phyloP scores from a whole-genome alignment of 2,329 filamentous ascomycete species.

The Colletotrichum phormii region DNA sequence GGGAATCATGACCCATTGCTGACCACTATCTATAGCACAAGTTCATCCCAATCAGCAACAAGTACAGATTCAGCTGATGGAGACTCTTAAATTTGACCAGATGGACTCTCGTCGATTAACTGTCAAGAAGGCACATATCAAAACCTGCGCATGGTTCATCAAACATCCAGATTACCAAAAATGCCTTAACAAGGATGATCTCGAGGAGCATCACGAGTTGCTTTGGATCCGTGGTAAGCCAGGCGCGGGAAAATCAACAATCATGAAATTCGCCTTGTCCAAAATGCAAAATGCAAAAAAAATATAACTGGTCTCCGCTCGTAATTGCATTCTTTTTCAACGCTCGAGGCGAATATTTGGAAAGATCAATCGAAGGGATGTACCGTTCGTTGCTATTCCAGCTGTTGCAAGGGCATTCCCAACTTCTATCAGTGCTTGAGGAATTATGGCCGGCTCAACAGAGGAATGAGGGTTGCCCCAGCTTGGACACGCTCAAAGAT shows the following conservation, averaged over 20 bases:
- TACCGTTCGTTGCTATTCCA: constrained; percentile 25
- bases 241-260: neutral
- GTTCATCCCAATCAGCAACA: no score
- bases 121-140: constrained; percentile 30
- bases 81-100: constrained; percentile 32
- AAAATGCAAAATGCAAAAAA: constrained; percentile 22
- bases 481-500: neutral
- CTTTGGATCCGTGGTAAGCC: constrained; percentile 23
- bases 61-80: neutral
- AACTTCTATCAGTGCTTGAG: neutral
- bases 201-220: neutral
- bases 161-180: constrained; percentile 7
- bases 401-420: neutral
- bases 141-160: constrained; percentile 40
- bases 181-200: constrained; percentile 21
- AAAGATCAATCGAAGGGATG: constrained; percentile 26
- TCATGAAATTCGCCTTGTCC: constrained; percentile 9
- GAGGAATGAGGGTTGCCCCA: rapidly evolving
- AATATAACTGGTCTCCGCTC: rapidly evolving
- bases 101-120: constrained; percentile 29
- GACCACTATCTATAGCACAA: no score
- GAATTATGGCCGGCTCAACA: constrained; percentile 39
- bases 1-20: no score
- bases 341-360: constrained; percentile 17
- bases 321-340: constrained; percentile 34